Evolutionary conservation across 139 green algal species (phyloP).

Genomic region (Coccomyxa sp.): DNA sequence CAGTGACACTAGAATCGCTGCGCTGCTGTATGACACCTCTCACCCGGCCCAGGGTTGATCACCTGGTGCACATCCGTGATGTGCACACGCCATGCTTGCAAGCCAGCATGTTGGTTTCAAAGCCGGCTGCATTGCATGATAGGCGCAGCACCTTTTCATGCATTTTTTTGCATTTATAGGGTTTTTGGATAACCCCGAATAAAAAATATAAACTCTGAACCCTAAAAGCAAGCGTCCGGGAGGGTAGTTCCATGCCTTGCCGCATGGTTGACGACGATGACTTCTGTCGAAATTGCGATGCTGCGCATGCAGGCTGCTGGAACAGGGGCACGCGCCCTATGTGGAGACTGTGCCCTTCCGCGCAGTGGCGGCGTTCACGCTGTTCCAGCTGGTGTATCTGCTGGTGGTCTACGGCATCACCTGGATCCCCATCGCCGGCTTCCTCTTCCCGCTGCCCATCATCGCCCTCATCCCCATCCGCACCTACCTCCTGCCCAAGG

Average conservation of each 20-base stretch:
- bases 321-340: conserved; percentile 50
- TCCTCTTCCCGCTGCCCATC: conserved; percentile 81
- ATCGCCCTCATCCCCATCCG: conserved; percentile 74
- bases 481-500: conserved; percentile 53
- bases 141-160: not conserved
- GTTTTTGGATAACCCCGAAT: too few relatives aligned
- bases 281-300: not conserved
- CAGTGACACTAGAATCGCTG: too few relatives aligned
- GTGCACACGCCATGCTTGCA: too few relatives aligned
- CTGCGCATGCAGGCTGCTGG: conserved; percentile 28
- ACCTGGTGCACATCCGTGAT: too few relatives aligned
- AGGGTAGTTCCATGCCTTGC: not conserved
- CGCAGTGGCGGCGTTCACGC: conserved; percentile 64
- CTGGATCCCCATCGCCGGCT: conserved; percentile 42
- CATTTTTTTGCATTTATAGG: conserved; percentile 6
- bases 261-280: not conserved
- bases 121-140: not conserved
- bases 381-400: conserved; percentile 52
- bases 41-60: too few relatives aligned
- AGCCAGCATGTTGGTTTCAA: too few relatives aligned
- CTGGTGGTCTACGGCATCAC: conserved; percentile 57
- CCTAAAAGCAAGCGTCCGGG: not conserved
- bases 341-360: conserved; percentile 60
- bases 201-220: too few relatives aligned
- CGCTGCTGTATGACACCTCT: too few relatives aligned